phyloP scores from a whole-genome alignment of 345 rosid genomes.

The Geranium brycei region DNA sequence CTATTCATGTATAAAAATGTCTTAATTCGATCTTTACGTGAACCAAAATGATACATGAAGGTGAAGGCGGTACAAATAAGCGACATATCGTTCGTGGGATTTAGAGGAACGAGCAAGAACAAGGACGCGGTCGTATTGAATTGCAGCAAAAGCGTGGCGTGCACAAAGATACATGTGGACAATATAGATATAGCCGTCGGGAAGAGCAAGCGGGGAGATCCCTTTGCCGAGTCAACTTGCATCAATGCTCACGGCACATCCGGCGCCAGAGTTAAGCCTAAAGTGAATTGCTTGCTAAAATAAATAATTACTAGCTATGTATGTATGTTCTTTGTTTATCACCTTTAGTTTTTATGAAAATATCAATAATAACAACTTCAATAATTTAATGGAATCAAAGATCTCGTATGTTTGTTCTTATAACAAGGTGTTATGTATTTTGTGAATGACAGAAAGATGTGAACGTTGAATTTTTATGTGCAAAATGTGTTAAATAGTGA shows the following conservation, averaged over 20 bases:
- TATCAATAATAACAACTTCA: no score
- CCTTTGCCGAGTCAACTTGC: slow-evolving; percentile 1
- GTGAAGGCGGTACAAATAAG: slow-evolving; percentile 7
- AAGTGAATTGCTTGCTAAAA: not conserved
- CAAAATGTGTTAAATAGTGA: no score
- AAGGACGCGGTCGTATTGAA: slow-evolving; percentile 4
- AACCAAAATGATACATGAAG: slow-evolving; percentile 1
- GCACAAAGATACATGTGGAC: slow-evolving; percentile 2
- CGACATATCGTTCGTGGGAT: slow-evolving; percentile 7
- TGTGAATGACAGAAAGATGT: no score
- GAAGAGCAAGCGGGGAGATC: not conserved
- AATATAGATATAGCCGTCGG: slow-evolving; percentile 9
- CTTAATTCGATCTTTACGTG: no score
- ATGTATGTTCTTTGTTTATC: no score
- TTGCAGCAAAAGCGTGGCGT: slow-evolving; percentile 6
- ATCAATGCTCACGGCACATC: slow-evolving; percentile 8
- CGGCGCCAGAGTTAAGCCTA: not conserved
- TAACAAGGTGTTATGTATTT: no score
- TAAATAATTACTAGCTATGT: no score
- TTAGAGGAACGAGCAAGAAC: slow-evolving; percentile 9
- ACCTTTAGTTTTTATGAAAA: no score
- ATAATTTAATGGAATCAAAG: no score
- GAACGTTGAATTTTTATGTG: no score
- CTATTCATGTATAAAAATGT: no score
- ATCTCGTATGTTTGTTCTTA: no score